Base-by-base conservation (phyloP, 148 eudicot genomes). In the Rhododendron kiyosumense region DNA sequence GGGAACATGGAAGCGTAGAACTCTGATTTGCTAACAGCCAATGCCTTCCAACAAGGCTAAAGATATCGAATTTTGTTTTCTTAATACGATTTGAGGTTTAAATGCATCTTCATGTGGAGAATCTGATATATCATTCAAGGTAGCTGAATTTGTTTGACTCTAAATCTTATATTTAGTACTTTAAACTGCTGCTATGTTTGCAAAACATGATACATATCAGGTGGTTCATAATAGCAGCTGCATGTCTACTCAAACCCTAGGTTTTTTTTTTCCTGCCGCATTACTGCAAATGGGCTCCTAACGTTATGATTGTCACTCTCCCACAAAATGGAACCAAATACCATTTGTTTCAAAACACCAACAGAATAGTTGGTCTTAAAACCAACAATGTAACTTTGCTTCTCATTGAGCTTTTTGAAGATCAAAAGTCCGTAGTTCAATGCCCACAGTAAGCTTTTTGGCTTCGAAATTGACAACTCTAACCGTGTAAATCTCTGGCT, bases 401-500 rank as follows among this genome's bases (percentile, higher is more conserved):
- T 84, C 65, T 75, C 85, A 41, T 41, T 7, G 7, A 41, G 43
- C 43, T 5, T 41, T 41, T 41, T 41, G 43, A 41, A 41, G 43
- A 74, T 84, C 30, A 20, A 45, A 22, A 14, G 15, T 51, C 46
- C 22, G 24, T 18, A 51, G 85, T 49, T 30, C 34, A 11, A 84
- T 32, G 13, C 79, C 20, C 52, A 84, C 38, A 41, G 18, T 74
- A 22, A 74, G 80, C 79, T 74, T 84, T 18, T 20, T 28, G 4
- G 67, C 15, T 54, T 63, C 48, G 7, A 7, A 22, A 32, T 84
- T 84, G 7, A 51, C 22, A 32, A 84, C 15, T 28, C 49, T 30
- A n/a, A 73, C 85, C 18, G 34, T 73, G 77, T 45, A 84, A n/a
- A 51, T 75, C 22, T 74, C 80, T 34, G 81, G 85, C 4, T 9